Conservation (phyloP, 2,329 filamentous ascomycete genomes). For the Pseudogymnoascus sp. region DNA sequence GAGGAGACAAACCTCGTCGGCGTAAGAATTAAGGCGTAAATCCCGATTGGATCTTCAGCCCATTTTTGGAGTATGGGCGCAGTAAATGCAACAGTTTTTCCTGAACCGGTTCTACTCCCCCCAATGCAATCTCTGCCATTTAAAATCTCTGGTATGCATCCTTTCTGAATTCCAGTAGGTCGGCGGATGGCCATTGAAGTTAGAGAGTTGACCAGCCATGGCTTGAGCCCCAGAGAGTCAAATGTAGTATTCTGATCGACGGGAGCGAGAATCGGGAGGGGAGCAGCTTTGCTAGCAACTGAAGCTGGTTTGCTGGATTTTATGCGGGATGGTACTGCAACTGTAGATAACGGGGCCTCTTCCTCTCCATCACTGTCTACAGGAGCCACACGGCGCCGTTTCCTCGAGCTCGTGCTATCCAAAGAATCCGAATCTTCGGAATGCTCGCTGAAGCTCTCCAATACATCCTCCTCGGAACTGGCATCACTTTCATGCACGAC, state of each 20-base stretch:
- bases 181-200: constrained; percentile 70
- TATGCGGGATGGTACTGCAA: constrained; percentile 9
- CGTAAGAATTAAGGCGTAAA: constrained; percentile 83
- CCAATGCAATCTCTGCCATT: constrained; percentile 91
- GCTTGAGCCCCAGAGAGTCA: constrained; percentile 62
- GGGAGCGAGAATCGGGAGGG: constrained; percentile 39
- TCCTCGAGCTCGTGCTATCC: constrained; percentile 25
- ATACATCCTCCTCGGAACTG: not conserved
- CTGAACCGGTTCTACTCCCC: constrained; percentile 87
- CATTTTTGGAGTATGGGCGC: constrained; percentile 90
- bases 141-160: constrained; percentile 86
- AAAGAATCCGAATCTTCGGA: constrained; percentile 26
- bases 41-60: constrained; percentile 84
- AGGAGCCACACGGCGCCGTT: constrained; percentile 17
- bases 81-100: constrained; percentile 94
- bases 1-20: constrained; percentile 57
- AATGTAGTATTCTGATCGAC: constrained; percentile 58
- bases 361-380: constrained; percentile 8
- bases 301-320: constrained; percentile 1
- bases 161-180: constrained; percentile 87
- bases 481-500: not conserved
- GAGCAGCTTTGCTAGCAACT: constrained; percentile 7
- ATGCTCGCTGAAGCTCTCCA: not conserved
- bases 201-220: constrained; percentile 83
- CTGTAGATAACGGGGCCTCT: not conserved